These are phyloP conservation scores for Ascochyta koolunga DNA, from an alignment of 2,329 filamentous ascomycete species.

Conservation along the genomic window DNA sequence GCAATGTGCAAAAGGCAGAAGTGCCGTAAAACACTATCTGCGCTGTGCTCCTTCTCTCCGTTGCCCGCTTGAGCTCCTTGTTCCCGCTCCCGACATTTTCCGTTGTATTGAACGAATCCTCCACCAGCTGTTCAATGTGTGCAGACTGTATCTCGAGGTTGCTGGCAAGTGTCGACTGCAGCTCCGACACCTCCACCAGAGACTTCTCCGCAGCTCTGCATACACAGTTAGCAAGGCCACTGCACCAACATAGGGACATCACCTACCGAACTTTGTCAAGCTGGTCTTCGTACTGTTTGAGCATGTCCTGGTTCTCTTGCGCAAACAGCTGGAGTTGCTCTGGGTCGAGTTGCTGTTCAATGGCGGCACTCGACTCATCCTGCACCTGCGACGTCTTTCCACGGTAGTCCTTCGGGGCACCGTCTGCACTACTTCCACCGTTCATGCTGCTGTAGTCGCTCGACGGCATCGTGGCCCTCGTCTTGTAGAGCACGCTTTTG, in stretches of 20 bases:
- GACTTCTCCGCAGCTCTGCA: conserved; percentile 84
- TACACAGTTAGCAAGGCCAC: conserved; percentile 21
- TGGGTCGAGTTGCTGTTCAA: conserved; percentile 69
- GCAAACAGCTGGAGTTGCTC: conserved; percentile 95
- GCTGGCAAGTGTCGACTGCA: conserved; percentile 86
- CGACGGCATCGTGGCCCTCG: conserved; percentile 49
- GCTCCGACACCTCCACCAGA: conserved; percentile 86
- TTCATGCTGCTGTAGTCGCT: conserved; percentile 31
- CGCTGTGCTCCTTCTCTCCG: conserved; percentile 58
- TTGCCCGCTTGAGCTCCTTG: conserved; percentile 85
- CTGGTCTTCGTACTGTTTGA: conserved; percentile 92
- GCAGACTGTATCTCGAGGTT: conserved; percentile 87
- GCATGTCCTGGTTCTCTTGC: conserved; percentile 88
- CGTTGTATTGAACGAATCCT: conserved; percentile 79
- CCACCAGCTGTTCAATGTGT: conserved; percentile 85
- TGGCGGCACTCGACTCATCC: conserved; percentile 38
- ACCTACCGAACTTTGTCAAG: conserved; percentile 90
- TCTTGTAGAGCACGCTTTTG: conserved; percentile 81
- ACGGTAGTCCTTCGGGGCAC: conserved; percentile 32
- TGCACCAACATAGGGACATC: neutral
- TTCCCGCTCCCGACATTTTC: conserved; percentile 91
- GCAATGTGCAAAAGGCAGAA: conserved; percentile 52
- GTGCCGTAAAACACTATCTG: conserved; percentile 57
- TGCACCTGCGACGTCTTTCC: conserved; percentile 28
- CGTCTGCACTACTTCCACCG: conserved; percentile 16